Percentiles rank a stretch among this genome's conserved stretches.
phyloP scores from a whole-genome alignment of 768 basidiomycete genomes.

The Rhodosporidiobolus odoratus region DNA sequence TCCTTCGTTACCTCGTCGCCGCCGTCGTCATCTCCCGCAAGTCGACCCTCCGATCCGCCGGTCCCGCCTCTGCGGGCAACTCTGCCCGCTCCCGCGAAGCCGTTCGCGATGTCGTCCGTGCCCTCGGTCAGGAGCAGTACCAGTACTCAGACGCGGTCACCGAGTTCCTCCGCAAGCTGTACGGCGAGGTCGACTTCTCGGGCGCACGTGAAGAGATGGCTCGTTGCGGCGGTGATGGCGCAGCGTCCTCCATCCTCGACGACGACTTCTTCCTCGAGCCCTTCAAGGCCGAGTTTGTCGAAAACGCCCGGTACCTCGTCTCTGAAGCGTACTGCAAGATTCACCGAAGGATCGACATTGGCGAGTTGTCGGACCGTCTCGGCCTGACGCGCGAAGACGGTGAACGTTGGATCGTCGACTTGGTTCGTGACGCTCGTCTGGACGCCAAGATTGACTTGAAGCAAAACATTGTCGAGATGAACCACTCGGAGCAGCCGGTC shows the following conservation, averaged over 20 bases:
- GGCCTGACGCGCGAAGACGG: slow-evolving; percentile 93
- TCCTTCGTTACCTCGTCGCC: slow-evolving; percentile 86
- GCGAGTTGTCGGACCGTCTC: slow-evolving; percentile 85
- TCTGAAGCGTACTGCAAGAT: slow-evolving; percentile 97
- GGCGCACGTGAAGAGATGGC: slow-evolving; percentile 64
- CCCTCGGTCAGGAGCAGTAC: slow-evolving; percentile 91
- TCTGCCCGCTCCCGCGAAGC: slow-evolving; percentile 49
- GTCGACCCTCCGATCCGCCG: slow-evolving; percentile 50
- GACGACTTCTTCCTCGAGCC: slow-evolving; percentile 92
- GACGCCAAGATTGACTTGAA: slow-evolving; percentile 97
- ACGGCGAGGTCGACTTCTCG: slow-evolving; percentile 93
- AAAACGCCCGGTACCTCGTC: slow-evolving; percentile 91
- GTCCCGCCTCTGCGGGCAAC: slow-evolving; percentile 44
- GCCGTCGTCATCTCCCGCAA: slow-evolving; percentile 90
- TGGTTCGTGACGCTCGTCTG: slow-evolving; percentile 94
- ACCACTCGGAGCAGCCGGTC: slow-evolving; percentile 77
- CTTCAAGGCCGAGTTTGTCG: slow-evolving; percentile 88
- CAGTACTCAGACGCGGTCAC: slow-evolving; percentile 94
- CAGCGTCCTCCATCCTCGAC: slow-evolving; percentile 71
- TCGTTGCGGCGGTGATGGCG: slow-evolving; percentile 53
- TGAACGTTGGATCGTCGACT: slow-evolving; percentile 99
- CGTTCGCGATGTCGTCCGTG: slow-evolving; percentile 83
- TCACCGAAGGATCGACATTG: slow-evolving; percentile 61
- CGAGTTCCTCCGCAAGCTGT: slow-evolving; percentile 84
- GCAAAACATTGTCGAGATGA: slow-evolving; percentile 94